phyloP scores from a whole-genome alignment of 495 filamentous ascomycete species.

The Choiromyces venosus region DNA sequence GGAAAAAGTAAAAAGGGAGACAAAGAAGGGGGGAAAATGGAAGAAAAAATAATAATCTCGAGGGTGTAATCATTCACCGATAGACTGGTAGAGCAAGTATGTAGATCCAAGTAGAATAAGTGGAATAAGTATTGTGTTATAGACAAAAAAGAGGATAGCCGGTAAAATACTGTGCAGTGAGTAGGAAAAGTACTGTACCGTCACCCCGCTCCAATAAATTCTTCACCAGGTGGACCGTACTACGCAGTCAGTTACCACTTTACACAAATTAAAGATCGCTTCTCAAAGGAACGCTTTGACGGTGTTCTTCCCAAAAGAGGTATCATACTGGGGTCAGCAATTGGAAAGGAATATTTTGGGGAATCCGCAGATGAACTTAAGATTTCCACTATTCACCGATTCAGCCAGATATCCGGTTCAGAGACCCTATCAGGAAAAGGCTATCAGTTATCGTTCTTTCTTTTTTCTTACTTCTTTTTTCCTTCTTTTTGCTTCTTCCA shows the following conservation, averaged over 20 bases:
- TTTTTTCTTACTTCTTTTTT: neutral
- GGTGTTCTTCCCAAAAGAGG: neutral
- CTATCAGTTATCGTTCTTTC: neutral
- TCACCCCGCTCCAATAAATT: neutral
- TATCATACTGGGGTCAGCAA: neutral
- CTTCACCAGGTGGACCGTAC: neutral
- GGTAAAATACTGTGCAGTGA: neutral
- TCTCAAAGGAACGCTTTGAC: neutral
- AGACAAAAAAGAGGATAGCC: neutral
- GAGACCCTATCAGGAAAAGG: neutral
- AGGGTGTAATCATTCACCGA: neutral
- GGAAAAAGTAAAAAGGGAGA: neutral
- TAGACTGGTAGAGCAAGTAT: neutral
- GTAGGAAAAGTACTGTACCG: neutral
- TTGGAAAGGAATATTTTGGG: neutral
- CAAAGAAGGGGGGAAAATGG: neutral
- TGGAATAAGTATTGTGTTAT: no score
- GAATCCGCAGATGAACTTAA: neutral
- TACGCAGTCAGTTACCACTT: neutral
- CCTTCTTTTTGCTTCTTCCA: neutral
- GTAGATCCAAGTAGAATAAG: neutral
- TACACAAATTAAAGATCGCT: neutral
- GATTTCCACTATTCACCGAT: neutral
- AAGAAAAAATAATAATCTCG: neutral
- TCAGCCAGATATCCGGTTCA: neutral